Evolutionary conservation across 345 rosid species (phyloP).

Genomic region (Citrus sp.): DNA sequence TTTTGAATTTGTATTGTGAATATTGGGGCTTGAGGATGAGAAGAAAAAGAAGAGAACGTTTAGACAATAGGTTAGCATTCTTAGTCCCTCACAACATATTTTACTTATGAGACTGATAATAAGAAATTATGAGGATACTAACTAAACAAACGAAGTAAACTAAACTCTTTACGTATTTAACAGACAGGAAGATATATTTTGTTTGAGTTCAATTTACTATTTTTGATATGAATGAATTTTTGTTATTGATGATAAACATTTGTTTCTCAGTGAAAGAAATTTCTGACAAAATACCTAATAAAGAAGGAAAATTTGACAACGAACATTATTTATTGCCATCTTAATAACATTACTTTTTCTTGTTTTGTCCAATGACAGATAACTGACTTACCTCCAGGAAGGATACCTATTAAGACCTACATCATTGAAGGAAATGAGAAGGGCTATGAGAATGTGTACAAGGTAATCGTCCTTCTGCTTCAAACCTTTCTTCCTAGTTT

Average conservation of each 20-base stretch:
- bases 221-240: neutral
- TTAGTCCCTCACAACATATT: neutral
- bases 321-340: neutral
- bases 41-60: neutral
- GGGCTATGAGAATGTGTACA: conserved; percentile 64
- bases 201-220: neutral
- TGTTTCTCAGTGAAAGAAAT: neutral
- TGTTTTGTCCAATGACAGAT: conserved; percentile 47
- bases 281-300: neutral
- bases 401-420: conserved; percentile 79
- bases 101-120: neutral
- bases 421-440: conserved; percentile 55
- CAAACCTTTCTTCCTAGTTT: neutral
- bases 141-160: neutral
- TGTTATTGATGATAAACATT: neutral
- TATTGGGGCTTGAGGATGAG: neutral
- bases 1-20: neutral
- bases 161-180: neutral
- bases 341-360: neutral
- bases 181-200: neutral
- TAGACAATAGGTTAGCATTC: neutral
- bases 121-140: neutral
- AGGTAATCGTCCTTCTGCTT: conserved; percentile 36
- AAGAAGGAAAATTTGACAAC: neutral
- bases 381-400: conserved; percentile 91